Percentiles rank a stretch among this genome's conserved stretches.
Evolutionary conservation across 257 asterid genomes (phyloP).

Genomic region (Gentiana straminea): DNA sequence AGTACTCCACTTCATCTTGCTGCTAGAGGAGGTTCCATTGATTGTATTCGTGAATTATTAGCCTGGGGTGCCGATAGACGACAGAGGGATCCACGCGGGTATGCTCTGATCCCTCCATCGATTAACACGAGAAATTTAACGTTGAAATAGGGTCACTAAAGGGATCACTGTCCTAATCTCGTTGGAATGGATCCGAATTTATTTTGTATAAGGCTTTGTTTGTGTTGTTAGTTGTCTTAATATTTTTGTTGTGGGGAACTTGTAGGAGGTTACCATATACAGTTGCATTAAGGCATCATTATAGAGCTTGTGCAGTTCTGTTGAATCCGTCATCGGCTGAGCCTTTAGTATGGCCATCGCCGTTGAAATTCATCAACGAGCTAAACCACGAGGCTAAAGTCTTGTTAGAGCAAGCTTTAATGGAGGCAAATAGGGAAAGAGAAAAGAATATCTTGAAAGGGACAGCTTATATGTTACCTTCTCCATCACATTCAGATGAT

Average conservation of each 20-base stretch:
- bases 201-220: too few species aligned
- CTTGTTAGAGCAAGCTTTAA: slow-evolving; percentile 64
- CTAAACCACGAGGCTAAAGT: slow-evolving; percentile 78
- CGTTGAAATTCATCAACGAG: slow-evolving; percentile 81
- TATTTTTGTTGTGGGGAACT: neutral
- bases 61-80: slow-evolving; percentile 95
- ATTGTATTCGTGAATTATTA: slow-evolving; percentile 75
- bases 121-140: too few species aligned
- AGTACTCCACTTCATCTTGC: slow-evolving; percentile 99
- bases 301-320: slow-evolving; percentile 80
- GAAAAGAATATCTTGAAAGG: slow-evolving; percentile 68
- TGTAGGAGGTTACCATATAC: slow-evolving; percentile 84
- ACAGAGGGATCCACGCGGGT: slow-evolving; percentile 83
- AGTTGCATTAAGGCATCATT: slow-evolving; percentile 64
- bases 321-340: slow-evolving; percentile 87
- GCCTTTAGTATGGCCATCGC: slow-evolving; percentile 98
- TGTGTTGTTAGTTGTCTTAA: too few species aligned
- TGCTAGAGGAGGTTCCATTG: slow-evolving; percentile 94
- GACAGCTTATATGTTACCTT: slow-evolving; percentile 31
- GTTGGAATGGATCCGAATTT: too few species aligned
- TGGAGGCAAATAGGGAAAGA: slow-evolving; percentile 76
- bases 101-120: slow-evolving; percentile 4
- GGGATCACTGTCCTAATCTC: too few species aligned
- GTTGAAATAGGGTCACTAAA: too few species aligned
- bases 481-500: slow-evolving; percentile 52